Base-by-base conservation (phyloP, 305 asterid genomes). In the Ilex paraguariensis region DNA sequence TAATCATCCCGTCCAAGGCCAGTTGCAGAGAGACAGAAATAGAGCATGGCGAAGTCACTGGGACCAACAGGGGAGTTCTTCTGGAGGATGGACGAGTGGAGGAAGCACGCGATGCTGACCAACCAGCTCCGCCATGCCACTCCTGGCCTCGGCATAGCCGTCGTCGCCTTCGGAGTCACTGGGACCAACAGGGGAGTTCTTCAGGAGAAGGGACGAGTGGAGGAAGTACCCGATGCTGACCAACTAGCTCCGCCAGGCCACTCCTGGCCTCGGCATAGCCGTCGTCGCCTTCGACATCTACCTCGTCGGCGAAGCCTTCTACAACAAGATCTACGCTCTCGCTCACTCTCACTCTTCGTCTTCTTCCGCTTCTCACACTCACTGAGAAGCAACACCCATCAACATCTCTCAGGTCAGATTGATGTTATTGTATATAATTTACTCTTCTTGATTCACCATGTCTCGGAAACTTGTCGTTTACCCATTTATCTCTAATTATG, bases 11-110 rank as follows among this genome's bases (percentile, higher is more conserved):
- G 28, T 21, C 28, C 28, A 21, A 21, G 28, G 28, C 2, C 28
- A 21, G 28, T 21, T 21, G 28, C 28, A 21, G 28, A 21, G 28
- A 21, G 28, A 21, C 28, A 21, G 28, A 21, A 21, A 21, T 2
- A 21, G 28, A 21, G 28, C 28, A 21, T 21, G 28, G 28, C 75
- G 84, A 1, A 21, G 28, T 21, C 81, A 39, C 75, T 86, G 69
- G 98, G 98, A 63, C 31, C 84, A 50, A 91, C 96, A 9, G 97
- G 91, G 39, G 96, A 91, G 79, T 91, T 91, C 55, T 91, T 87
- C 85, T 79, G 79, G 83, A 77, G 95, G 54, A 82, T 96, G 44
- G 96, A 88, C 52, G 95, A 70, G 74, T 88, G 78, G 80, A 74
- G 83, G 74, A 78, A 75, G 71, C 83, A 78, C 57, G 80, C 78